Conservation (phyloP, 768 basidiomycete species). For the Baorangia bicolor region DNA sequence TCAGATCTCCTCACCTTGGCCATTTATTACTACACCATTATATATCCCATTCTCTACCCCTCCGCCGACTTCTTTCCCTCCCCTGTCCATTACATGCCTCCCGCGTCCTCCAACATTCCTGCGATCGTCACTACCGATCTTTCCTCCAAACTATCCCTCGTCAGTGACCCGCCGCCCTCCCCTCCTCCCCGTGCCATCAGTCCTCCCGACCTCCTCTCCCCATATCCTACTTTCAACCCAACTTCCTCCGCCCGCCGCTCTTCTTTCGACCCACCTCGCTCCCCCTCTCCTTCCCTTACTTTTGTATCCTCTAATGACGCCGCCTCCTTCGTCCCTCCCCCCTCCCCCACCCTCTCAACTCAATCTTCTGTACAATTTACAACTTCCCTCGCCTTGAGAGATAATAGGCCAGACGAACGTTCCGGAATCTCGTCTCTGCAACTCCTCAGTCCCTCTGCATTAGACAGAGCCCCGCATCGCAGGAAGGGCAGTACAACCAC, state of each 20-base stretch:
- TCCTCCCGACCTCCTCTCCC: conserved; percentile 25
- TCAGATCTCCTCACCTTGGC: too few relatives aligned
- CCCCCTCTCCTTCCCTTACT: conserved; percentile 31
- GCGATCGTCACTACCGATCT: conserved; percentile 38
- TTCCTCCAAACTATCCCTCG: conserved; percentile 30
- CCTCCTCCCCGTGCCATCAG: background rate
- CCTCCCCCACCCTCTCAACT: conserved; percentile 75
- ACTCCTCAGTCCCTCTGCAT: conserved; percentile 44
- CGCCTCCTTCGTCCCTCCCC: conserved; percentile 46
- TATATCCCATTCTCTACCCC: conserved; percentile 5
- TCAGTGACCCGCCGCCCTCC: background rate
- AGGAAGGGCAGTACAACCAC: conserved; percentile 63
- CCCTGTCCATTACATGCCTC: conserved; percentile 16
- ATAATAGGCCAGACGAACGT: conserved; percentile 63
- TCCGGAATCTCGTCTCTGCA: conserved; percentile 52
- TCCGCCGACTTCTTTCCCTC: background rate
- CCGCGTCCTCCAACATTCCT: conserved; percentile 24
- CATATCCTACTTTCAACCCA: conserved; percentile 1
- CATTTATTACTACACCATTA: background rate
- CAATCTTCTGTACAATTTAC: conserved; percentile 61
- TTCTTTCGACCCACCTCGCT: conserved; percentile 34
- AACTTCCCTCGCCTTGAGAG: conserved; percentile 57
- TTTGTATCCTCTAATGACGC: conserved; percentile 43
- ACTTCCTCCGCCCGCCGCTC: conserved; percentile 5
- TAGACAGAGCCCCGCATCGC: conserved; percentile 38